Percentiles rank a stretch among this genome's conserved stretches.
These are phyloP conservation scores for Hagleromyces aurorensis DNA, from an alignment of 805 yeast genomes.

Conservation along the genomic window DNA sequence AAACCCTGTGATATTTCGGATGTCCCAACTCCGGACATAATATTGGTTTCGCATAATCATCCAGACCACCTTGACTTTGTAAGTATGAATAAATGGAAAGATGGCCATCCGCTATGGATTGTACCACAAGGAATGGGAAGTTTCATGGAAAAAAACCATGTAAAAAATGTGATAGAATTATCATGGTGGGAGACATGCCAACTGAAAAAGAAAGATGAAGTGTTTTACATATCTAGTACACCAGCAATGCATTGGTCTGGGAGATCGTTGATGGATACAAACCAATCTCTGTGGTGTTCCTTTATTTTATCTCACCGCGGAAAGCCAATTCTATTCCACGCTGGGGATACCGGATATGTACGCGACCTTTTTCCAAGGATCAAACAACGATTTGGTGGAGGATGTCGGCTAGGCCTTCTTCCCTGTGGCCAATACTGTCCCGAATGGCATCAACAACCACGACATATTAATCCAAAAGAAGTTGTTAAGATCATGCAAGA, in stretches of 20 bases:
- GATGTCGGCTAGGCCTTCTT: conserved; percentile 57
- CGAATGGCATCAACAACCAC: conserved; percentile 84
- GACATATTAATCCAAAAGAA: conserved; percentile 81
- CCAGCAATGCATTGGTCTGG: conserved; percentile 99
- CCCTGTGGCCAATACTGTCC: conserved; percentile 97
- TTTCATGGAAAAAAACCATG: conserved; percentile 50
- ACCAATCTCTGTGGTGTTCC: conserved; percentile 83
- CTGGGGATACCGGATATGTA: conserved; percentile 93
- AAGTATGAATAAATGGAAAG: conserved; percentile 36
- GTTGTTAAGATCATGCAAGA: conserved; percentile 60
- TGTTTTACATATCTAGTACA: conserved; percentile 74
- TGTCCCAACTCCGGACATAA: conserved; percentile 60
- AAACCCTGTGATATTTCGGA: conserved; percentile 60
- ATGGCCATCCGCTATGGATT: conserved; percentile 55
- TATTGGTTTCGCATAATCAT: conserved; percentile 86
- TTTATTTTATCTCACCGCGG: conserved; percentile 61
- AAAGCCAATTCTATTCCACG: conserved; percentile 73
- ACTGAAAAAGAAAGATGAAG: conserved; percentile 35
- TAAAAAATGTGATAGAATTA: conserved; percentile 61
- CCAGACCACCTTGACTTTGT: conserved; percentile 85
- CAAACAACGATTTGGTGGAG: conserved; percentile 50
- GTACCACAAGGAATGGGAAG: conserved; percentile 75
- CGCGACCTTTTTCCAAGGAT: conserved; percentile 63
- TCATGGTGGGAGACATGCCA: conserved; percentile 84
- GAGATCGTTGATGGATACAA: conserved; percentile 68